Conservation (phyloP, 306 rosid species). For the Comarum palustre region DNA sequence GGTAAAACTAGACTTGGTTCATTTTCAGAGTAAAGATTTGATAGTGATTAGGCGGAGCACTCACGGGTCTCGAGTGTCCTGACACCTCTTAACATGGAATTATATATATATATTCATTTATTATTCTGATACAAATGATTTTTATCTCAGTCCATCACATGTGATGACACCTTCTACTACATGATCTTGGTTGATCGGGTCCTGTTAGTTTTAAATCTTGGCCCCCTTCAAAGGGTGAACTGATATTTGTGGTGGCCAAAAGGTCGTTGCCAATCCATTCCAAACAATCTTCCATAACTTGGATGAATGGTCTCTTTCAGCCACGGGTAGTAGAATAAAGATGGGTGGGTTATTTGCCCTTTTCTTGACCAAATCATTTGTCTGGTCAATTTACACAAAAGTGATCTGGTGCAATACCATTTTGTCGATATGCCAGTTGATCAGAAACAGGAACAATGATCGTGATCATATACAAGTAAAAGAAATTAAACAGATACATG, state of each 20-base stretch:
- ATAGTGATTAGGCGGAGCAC: no score
- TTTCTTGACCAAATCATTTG: background rate
- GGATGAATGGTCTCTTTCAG: slow-evolving; percentile 11
- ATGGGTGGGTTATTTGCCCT: background rate
- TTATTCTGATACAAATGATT: no score
- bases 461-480: no score
- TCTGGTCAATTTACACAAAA: background rate
- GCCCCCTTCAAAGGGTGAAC: no score
- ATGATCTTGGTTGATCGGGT: no score
- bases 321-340: background rate
- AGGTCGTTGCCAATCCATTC: background rate
- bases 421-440: background rate
- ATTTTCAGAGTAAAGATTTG: background rate
- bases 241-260: slow-evolving; percentile 3
- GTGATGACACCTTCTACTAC: no score
- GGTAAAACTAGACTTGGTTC: background rate
- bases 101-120: no score
- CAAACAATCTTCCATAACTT: background rate
- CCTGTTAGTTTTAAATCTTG: no score
- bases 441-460: background rate
- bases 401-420: background rate
- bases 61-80: no score
- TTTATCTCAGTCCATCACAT: no score
- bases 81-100: no score
- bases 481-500: background rate